These are phyloP conservation scores for Aristolochia fimbriata DNA, from an alignment of 164 flowering plant genomes.

Conservation along the genomic window DNA sequence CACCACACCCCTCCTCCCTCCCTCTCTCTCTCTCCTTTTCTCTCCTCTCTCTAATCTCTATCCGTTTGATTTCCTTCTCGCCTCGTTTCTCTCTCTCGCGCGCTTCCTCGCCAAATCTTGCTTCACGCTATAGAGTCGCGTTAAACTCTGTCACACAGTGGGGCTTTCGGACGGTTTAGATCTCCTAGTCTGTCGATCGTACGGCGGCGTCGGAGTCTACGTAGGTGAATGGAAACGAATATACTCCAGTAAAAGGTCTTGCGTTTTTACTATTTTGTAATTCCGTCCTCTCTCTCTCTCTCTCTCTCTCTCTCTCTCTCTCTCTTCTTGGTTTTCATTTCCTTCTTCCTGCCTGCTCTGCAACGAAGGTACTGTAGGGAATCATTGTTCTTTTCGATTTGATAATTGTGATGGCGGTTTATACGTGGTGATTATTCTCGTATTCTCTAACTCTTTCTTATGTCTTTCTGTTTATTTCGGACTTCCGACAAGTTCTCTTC, in stretches of 20 bases:
- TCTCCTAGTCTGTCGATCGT: neutral
- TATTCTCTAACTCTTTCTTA: neutral
- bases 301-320: constrained; percentile 7
- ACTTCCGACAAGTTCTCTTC: constrained; percentile 17
- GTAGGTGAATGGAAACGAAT: neutral
- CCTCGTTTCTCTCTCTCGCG: neutral
- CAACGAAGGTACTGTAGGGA: no score
- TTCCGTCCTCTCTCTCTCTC: constrained; percentile 3
- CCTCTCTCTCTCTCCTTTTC: constrained; percentile 11
- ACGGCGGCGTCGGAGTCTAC: neutral
- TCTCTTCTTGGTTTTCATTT: constrained; percentile 3
- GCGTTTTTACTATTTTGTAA: neutral
- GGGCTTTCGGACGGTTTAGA: neutral
- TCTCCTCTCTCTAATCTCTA: no score
- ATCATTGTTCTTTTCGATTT: no score
- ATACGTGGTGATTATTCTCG: neutral
- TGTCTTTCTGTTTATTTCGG: constrained; percentile 10
- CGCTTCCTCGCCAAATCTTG: neutral
- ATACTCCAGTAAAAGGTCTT: neutral
- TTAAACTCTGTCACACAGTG: no score
- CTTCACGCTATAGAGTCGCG: neutral
- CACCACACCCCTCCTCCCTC: no score
- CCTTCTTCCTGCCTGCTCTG: constrained; percentile 21
- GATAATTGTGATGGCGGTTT: no score
- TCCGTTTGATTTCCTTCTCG: no score